Evolutionary conservation across 1,284 basidiomycete species (phyloP), one percentile per base, ranked within the genome.

Genomic region (Jaminaea rosea): DNA sequence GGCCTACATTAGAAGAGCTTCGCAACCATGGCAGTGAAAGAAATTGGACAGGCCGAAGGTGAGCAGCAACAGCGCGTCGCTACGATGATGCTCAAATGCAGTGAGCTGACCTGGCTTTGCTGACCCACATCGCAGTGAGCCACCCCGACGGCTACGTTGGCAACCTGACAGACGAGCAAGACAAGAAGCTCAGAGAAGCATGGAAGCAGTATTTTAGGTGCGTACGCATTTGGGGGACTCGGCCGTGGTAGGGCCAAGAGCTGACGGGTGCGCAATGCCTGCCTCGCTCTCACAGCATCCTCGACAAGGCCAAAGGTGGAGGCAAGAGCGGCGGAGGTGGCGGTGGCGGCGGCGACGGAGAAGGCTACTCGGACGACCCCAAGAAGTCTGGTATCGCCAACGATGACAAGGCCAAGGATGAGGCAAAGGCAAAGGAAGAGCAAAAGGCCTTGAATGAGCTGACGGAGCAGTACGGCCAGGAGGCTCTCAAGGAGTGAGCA

Each of bases 381-480:
- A 55, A 59, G 32, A 58, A 67, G 47, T 47, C 69, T n/a, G 64
- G 59, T 46, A 70, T 72, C 26, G 65, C 72, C 34, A 71, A 73
- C 44, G 69, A 67, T 39, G 61, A 73, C 54, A 53, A 53, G 29
- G 62, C 49, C 45, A 76, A 76, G 52, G 75, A 73, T 41, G 55
- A 57, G 11, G 53, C 69, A 52, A 65, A 68, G 39, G 59, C 65
- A 1, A 58, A 68, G 28, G 71, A 75, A 36, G 75, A 76, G 55
- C 62, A 65, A 48, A 56, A 58, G 5, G 69, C 73, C 21, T 65
- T 76, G 4, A 58, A 67, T 49, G 65, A 67, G 19, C 69, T 76
- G 7, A 65, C 75, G 45, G 56, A 68, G 44, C 60, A 69, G 19
- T 75, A 76, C 53, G 75, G 75, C n/a, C 60, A 65, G 34, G 58